These are phyloP conservation scores for Cladophialophora exuberans DNA, from an alignment of 2,329 filamentous ascomycete genomes.

Conservation along the genomic window DNA sequence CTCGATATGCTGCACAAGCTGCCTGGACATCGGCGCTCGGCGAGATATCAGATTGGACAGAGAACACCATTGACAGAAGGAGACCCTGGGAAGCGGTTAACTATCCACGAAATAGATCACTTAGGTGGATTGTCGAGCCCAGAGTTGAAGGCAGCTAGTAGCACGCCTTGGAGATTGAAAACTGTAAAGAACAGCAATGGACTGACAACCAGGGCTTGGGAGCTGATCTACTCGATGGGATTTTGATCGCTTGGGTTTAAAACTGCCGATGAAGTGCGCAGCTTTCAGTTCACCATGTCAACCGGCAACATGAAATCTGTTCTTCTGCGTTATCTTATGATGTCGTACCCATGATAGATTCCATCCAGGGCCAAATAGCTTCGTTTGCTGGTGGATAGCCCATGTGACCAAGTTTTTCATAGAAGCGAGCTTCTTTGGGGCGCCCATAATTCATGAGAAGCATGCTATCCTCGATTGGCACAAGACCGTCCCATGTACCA, in stretches of 20 bases:
- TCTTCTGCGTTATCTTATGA: not conserved
- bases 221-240: constrained; percentile 19
- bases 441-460: constrained; percentile 66
- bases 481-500: constrained; percentile 65
- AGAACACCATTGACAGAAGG: constrained; percentile 43
- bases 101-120: constrained; percentile 73
- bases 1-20: constrained; percentile 71
- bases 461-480: constrained; percentile 70
- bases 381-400: constrained; percentile 58
- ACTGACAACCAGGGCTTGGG: constrained; percentile 22
- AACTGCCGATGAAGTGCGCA: not conserved
- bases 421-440: constrained; percentile 69
- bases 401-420: constrained; percentile 66
- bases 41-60: constrained; percentile 66
- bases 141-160: constrained; percentile 23
- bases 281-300: no score
- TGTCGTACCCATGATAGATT: constrained; percentile 28
- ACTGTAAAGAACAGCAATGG: constrained; percentile 22
- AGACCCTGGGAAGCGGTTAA: constrained; percentile 58
- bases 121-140: constrained; percentile 61
- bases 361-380: constrained; percentile 33
- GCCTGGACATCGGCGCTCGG: constrained; percentile 77
- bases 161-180: constrained; percentile 24
- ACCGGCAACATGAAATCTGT: not conserved
- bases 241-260: constrained; percentile 5